Evolutionary conservation across 306 rosid genomes (phyloP).

Genomic region (Pueraria montana): DNA sequence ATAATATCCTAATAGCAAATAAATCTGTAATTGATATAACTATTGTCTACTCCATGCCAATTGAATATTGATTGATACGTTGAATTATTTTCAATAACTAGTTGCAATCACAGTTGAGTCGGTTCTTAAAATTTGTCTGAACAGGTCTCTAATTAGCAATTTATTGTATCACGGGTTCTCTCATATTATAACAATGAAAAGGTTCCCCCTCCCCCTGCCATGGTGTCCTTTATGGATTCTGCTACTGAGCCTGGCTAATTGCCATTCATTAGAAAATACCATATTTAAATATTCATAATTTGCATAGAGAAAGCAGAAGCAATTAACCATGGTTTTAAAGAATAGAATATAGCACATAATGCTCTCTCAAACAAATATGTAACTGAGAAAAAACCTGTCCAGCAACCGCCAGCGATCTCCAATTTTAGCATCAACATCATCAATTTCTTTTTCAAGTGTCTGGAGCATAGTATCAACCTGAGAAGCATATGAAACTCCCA

Average conservation of each 20-base stretch:
- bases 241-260: neutral
- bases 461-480: constrained; percentile 89
- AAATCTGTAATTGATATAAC: neutral
- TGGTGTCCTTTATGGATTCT: constrained; percentile 26
- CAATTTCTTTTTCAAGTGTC: constrained; percentile 86
- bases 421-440: constrained; percentile 89
- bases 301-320: constrained; percentile 28
- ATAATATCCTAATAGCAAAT: neutral
- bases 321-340: constrained; percentile 15
- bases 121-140: constrained; percentile 7
- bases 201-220: neutral
- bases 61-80: neutral
- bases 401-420: constrained; percentile 82
- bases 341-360: neutral
- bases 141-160: neutral
- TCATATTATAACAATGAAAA: constrained; percentile 8
- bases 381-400: constrained; percentile 66
- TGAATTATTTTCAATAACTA: too few species aligned
- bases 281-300: constrained; percentile 28
- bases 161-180: neutral
- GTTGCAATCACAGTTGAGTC: constrained; percentile 8
- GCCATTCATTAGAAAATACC: constrained; percentile 12
- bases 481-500: constrained; percentile 34
- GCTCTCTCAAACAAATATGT: constrained; percentile 23
- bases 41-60: constrained; percentile 1